phyloP scores from a whole-genome alignment of 805 yeast genomes.

The Sugiyamaella smithiae region DNA sequence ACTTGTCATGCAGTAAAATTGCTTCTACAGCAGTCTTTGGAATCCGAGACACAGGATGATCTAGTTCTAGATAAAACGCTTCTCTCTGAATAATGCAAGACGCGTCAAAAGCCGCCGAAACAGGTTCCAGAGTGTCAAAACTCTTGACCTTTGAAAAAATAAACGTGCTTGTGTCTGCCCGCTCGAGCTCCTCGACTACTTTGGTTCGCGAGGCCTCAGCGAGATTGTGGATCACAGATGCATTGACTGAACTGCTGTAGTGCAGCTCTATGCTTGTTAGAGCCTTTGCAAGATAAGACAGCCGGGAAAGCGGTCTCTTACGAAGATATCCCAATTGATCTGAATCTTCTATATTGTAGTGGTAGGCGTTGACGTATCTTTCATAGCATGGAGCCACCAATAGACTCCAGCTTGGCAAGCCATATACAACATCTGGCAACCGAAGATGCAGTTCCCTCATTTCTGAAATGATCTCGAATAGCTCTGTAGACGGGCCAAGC shows the following conservation, averaged over 20 bases:
- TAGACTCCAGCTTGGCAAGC: slow-evolving; percentile 8
- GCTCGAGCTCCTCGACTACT: slow-evolving; percentile 16
- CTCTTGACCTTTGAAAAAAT: slow-evolving; percentile 18
- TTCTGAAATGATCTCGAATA: slow-evolving; percentile 1
- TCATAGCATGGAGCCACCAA: slow-evolving; percentile 10
- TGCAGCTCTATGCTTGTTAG: slow-evolving; percentile 11
- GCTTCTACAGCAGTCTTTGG: slow-evolving; percentile 19
- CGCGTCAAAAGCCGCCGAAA: slow-evolving; percentile 19
- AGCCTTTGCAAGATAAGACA: slow-evolving; percentile 14
- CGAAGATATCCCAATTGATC: slow-evolving; percentile 15
- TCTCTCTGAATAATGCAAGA: slow-evolving; percentile 14
- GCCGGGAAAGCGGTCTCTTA: slow-evolving; percentile 21
- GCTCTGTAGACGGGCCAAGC: not conserved
- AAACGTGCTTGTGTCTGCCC: slow-evolving; percentile 14
- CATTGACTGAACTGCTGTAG: not conserved
- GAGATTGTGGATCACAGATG: slow-evolving; percentile 6
- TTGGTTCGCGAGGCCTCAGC: slow-evolving; percentile 12
- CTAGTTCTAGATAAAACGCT: slow-evolving; percentile 18
- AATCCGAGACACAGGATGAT: slow-evolving; percentile 13
- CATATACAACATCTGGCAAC: slow-evolving; percentile 11
- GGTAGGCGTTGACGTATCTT: slow-evolving; percentile 15
- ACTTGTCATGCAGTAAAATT: slow-evolving; percentile 10
- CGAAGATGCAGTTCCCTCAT: slow-evolving; percentile 8
- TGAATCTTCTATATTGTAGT: slow-evolving; percentile 16
- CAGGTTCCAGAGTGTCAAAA: slow-evolving; percentile 22